Evolutionary conservation across 495 filamentous ascomycete genomes (phyloP), one percentile per base, ranked within the genome.

Genomic region (Annulohypoxylon bovei): DNA sequence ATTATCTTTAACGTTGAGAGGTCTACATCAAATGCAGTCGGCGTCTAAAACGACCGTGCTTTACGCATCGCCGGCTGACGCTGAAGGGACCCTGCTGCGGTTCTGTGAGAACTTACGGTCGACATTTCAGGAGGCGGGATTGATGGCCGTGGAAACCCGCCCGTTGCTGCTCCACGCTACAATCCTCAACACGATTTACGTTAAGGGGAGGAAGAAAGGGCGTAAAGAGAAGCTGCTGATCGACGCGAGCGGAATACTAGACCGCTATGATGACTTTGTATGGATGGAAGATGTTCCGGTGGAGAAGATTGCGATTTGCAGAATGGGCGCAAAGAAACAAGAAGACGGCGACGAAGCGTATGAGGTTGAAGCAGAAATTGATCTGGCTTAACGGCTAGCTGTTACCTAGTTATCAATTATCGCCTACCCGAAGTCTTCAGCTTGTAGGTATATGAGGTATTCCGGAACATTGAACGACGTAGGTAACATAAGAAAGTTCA

Each of bases 111-210:
- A 73, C 40, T 78, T 97, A 2, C 81, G 85, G 44, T 80, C 84
- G 0, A 75, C 71, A 3, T 97, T 97, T 71, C 79, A 80, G 3
- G 79, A 88, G 4, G 86, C 86, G 1, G 90, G 85, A 1, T 82
- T 94, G 16, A 74, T 97, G 68, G 73, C 81, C 1, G 78, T 70
- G 1, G 91, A 95, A 20, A 75, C 73, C 1, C 80, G 94, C 32
- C 87, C 88, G n/a, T 76, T 98, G 52, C 84, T 91, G 18, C 75
- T 97, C 53, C 95, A 97, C 76, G 93, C 92, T 14, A 97, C 95
- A 3, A 82, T 98, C 4, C 79, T 95, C 20, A 97, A 98, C 77
- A 97, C 93, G 6, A 87, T 94, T 30, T 97, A 97, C 76, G 88
- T 90, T 33, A 86, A 83, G 65, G 81, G 77, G 0, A 66, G 81